A percentile compares a stretch with the other conserved stretches of the same genome.
Conservation (phyloP, 2,329 filamentous ascomycete species). For the Graphilbum ipis-grandicollis region DNA sequence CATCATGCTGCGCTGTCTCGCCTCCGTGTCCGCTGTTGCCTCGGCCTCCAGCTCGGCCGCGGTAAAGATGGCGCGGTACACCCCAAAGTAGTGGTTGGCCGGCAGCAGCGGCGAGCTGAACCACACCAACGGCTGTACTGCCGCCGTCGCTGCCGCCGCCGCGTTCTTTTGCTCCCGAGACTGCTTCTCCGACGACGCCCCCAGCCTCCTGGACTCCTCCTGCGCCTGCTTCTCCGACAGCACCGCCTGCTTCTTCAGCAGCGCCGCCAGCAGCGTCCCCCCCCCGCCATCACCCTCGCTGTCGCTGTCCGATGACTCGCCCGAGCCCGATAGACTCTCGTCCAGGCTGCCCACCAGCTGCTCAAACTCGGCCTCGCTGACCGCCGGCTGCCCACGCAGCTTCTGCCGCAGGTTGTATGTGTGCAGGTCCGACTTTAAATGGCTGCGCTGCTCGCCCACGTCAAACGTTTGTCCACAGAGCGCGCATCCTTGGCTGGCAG, state of each 20-base stretch:
- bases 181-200: slow-evolving; percentile 27
- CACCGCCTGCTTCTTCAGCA: slow-evolving; percentile 71
- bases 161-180: slow-evolving; percentile 20
- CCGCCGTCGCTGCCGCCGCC: slow-evolving; percentile 34
- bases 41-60: slow-evolving; percentile 38
- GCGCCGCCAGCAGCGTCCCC: slow-evolving; percentile 49
- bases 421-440: slow-evolving; percentile 82
- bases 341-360: slow-evolving; percentile 71
- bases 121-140: slow-evolving; percentile 45
- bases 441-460: slow-evolving; percentile 65
- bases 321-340: slow-evolving; percentile 82
- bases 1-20: slow-evolving; percentile 35
- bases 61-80: slow-evolving; percentile 73
- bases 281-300: background rate
- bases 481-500: slow-evolving; percentile 62
- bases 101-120: slow-evolving; percentile 62
- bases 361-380: slow-evolving; percentile 73
- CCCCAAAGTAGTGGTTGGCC: slow-evolving; percentile 60
- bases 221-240: slow-evolving; percentile 32
- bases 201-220: slow-evolving; percentile 15
- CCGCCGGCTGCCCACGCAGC: slow-evolving; percentile 51
- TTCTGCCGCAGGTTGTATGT: slow-evolving; percentile 91
- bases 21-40: background rate
- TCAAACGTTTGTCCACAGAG: slow-evolving; percentile 60
- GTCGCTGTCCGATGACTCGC: slow-evolving; percentile 41